These are phyloP conservation scores for Pleurotus eryngii DNA, from an alignment of 768 basidiomycete species.

Conservation along the genomic window DNA sequence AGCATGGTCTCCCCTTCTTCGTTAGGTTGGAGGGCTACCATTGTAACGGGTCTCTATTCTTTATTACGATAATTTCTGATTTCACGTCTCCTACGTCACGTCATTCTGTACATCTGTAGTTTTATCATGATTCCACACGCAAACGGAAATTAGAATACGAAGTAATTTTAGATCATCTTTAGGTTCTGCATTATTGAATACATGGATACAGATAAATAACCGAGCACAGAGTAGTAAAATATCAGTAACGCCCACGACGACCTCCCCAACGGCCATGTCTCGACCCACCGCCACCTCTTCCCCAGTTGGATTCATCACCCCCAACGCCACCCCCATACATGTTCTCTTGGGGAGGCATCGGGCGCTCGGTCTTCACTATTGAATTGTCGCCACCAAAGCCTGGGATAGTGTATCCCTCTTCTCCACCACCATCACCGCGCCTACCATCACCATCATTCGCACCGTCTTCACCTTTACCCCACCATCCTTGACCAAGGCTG, in stretches of 20 bases:
- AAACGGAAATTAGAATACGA: too few relatives aligned
- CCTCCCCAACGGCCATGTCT: slow-evolving; percentile 27
- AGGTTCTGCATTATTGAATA: too few relatives aligned
- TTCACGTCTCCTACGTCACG: too few relatives aligned
- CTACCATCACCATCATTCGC: slow-evolving; percentile 13
- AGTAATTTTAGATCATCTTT: too few relatives aligned
- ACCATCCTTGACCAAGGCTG: slow-evolving; percentile 43
- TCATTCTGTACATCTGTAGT: too few relatives aligned
- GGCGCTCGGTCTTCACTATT: slow-evolving; percentile 15
- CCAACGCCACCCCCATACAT: slow-evolving; percentile 25
- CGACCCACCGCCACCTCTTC: slow-evolving; percentile 24
- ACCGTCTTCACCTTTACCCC: slow-evolving; percentile 45
- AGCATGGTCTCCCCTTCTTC: too few relatives aligned
- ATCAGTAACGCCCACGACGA: slow-evolving; percentile 13
- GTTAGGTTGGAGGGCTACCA: too few relatives aligned
- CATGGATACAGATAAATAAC: too few relatives aligned
- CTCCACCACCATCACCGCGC: slow-evolving; percentile 23
- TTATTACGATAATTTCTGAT: too few relatives aligned
- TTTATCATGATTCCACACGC: too few relatives aligned
- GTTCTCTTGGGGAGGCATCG: slow-evolving; percentile 21
- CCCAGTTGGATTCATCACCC: slow-evolving; percentile 29
- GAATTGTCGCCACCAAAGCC: slow-evolving; percentile 45
- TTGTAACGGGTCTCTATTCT: too few relatives aligned
- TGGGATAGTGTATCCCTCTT: slow-evolving; percentile 57
- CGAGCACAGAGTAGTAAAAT: slow-evolving; percentile 3